Evolutionary conservation across 169 alveolate species (phyloP).

Genomic region (Amoebophrya sp.): DNA sequence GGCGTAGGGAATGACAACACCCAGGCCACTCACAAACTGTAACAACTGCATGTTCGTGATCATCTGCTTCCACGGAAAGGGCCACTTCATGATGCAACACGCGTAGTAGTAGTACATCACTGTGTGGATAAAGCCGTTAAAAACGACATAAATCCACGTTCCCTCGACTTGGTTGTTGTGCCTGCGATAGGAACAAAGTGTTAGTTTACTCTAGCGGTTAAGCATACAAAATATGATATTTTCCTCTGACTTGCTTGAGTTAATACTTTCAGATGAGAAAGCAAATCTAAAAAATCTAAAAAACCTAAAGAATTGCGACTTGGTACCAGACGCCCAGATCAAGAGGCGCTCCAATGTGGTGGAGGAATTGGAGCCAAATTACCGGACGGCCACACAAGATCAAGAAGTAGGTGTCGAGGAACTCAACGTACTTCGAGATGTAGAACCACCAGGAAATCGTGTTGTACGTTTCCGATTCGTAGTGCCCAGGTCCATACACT

Average conservation of each 20-base stretch:
- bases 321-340: background rate
- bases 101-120: conserved; percentile 25
- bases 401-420: conserved; percentile 6
- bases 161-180: background rate
- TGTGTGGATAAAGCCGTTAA: conserved; percentile 10
- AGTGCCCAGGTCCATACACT: background rate
- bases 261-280: too few species aligned
- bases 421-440: background rate
- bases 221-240: too few species aligned
- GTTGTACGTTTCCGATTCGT: background rate
- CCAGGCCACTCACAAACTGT: background rate
- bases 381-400: background rate
- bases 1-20: background rate
- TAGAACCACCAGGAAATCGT: background rate
- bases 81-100: conserved; percentile 25
- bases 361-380: background rate
- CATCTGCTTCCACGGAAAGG: conserved; percentile 22
- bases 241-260: too few species aligned
- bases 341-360: background rate
- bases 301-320: too few species aligned
- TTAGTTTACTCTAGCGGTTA: too few species aligned
- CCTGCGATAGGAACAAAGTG: too few species aligned
- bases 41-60: background rate
- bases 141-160: background rate
- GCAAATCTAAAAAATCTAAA: too few species aligned